These are phyloP conservation scores for Candida krabiensis DNA, from an alignment of 805 yeast species.

Conservation along the genomic window DNA sequence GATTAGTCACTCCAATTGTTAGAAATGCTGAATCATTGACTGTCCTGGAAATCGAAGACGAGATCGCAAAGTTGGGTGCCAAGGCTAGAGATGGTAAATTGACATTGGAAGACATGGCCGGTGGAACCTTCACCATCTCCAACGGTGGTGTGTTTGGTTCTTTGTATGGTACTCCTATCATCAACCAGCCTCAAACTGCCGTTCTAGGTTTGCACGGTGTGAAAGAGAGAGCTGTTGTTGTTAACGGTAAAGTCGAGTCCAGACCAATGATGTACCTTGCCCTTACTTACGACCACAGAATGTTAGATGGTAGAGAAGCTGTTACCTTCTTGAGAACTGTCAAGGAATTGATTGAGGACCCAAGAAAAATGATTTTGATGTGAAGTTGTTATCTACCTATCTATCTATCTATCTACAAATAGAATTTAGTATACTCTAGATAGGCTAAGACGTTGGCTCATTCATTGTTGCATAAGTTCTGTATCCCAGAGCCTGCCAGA, in stretches of 20 bases:
- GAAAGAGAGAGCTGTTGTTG: constrained; percentile 95
- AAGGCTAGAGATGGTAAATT: constrained; percentile 97
- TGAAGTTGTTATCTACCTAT: too few relatives aligned
- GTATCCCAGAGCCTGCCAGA: too few relatives aligned
- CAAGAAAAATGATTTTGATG: constrained; percentile 89
- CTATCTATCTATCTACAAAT: too few relatives aligned
- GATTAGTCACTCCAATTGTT: constrained; percentile 95
- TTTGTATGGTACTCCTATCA: constrained; percentile 96
- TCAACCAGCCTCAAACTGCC: constrained; percentile 97
- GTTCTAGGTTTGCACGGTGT: constrained; percentile 97
- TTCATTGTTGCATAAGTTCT: too few relatives aligned
- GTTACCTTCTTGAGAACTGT: constrained; percentile 93
- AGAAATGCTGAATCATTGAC: constrained; percentile 93
- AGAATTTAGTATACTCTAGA: too few relatives aligned
- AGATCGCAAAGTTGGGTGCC: constrained; percentile 74
- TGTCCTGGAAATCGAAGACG: constrained; percentile 86
- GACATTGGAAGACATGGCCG: constrained; percentile 97
- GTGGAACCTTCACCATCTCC: constrained; percentile 98
- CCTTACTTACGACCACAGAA: constrained; percentile 96
- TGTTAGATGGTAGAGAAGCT: constrained; percentile 98
- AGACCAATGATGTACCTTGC: constrained; percentile 99
- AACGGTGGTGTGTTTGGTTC: constrained; percentile 99
- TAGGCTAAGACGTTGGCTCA: too few relatives aligned
- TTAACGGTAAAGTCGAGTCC: constrained; percentile 91
- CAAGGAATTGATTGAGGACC: constrained; percentile 97